These are phyloP conservation scores for Cucurbitaria berberidis DNA, from an alignment of 2,329 filamentous ascomycete species.

Conservation along the genomic window DNA sequence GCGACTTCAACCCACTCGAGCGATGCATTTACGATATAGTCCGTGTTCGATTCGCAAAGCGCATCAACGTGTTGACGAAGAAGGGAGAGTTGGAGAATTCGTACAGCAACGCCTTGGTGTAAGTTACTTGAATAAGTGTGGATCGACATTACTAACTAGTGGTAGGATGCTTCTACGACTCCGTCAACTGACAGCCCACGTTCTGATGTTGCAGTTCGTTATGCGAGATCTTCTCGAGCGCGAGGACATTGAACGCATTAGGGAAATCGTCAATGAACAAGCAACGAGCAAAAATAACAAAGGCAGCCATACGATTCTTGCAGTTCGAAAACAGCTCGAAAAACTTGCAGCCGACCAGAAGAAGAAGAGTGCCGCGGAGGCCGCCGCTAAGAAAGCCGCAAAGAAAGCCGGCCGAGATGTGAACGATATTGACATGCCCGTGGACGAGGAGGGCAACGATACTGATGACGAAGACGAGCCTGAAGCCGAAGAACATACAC, in stretches of 20 bases:
- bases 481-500: background rate
- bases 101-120: slow-evolving; percentile 51
- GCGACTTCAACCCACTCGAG: slow-evolving; percentile 61
- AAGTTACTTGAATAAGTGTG: slow-evolving; percentile 1
- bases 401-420: background rate
- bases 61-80: slow-evolving; percentile 48
- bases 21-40: slow-evolving; percentile 62
- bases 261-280: slow-evolving; percentile 35
- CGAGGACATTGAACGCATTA: slow-evolving; percentile 55
- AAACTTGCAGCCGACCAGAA: slow-evolving; percentile 25
- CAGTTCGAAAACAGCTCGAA: slow-evolving; percentile 40
- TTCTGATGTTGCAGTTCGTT: slow-evolving; percentile 55
- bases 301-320: slow-evolving; percentile 24
- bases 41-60: slow-evolving; percentile 48
- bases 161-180: slow-evolving; percentile 55
- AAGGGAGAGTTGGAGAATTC: slow-evolving; percentile 37
- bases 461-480: background rate
- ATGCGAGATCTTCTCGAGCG: slow-evolving; percentile 54
- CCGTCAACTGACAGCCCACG: slow-evolving; percentile 59
- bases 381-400: slow-evolving; percentile 10
- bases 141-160: background rate
- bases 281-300: slow-evolving; percentile 13
- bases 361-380: slow-evolving; percentile 13
- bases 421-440: slow-evolving; percentile 6
- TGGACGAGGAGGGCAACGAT: background rate